Evolutionary conservation across 1,284 basidiomycete species (phyloP).

Genomic region (Cutaneotrichosporon mucoides): DNA sequence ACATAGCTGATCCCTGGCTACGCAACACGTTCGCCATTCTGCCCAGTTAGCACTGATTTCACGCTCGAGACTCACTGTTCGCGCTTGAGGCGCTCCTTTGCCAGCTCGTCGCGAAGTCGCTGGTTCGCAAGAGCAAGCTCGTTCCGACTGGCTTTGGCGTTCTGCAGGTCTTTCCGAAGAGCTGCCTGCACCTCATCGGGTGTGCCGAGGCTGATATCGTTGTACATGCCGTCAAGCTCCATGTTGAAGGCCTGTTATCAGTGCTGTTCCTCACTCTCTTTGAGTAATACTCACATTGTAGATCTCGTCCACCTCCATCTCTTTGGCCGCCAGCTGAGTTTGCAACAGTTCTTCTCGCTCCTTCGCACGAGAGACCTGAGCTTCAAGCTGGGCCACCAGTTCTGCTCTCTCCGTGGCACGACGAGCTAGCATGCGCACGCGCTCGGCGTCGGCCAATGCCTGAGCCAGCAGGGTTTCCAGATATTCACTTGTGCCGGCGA

Average conservation of each 20-base stretch:
- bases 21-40: neutral
- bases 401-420: conserved; percentile 2
- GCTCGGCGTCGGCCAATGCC: conserved; percentile 28
- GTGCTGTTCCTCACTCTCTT: neutral
- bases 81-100: conserved; percentile 66
- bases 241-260: conserved; percentile 75
- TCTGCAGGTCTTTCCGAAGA: conserved; percentile 65
- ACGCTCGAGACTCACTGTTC: conserved; percentile 62
- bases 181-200: conserved; percentile 71
- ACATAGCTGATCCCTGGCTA: neutral
- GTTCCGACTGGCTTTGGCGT: conserved; percentile 72
- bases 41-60: neutral
- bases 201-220: conserved; percentile 65
- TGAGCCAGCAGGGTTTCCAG: conserved; percentile 29
- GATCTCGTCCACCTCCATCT: conserved; percentile 82
- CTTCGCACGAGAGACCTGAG: conserved; percentile 64
- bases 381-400: conserved; percentile 60
- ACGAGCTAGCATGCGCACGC: conserved; percentile 17
- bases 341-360: conserved; percentile 72
- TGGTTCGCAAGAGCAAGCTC: conserved; percentile 68
- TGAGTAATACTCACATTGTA: conserved; percentile 63
- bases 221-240: conserved; percentile 82
- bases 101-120: conserved; percentile 66
- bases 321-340: conserved; percentile 65
- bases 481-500: conserved; percentile 19